Evolutionary conservation across 2,329 filamentous ascomycete species (phyloP).

Genomic region (Penicillium expansum): DNA sequence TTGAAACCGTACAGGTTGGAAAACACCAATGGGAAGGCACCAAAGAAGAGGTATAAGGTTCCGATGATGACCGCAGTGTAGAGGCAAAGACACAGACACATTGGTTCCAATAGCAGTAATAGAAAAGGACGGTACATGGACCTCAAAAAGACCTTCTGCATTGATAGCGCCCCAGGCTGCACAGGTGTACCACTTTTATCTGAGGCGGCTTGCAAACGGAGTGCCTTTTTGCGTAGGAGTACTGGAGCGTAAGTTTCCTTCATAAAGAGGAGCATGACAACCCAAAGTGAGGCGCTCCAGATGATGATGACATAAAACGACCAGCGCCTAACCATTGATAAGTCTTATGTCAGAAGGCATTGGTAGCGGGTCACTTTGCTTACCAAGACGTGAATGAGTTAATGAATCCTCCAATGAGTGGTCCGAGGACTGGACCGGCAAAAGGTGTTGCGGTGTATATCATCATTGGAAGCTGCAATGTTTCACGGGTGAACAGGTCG

Average conservation of each 20-base stretch:
- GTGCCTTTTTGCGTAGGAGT: too few species aligned
- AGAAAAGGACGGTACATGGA: constrained; percentile 67
- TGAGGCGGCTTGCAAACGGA: too few species aligned
- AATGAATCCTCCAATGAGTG: constrained; percentile 67
- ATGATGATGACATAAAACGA: constrained; percentile 80
- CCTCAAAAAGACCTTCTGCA: constrained; percentile 3
- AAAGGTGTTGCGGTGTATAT: constrained; percentile 3
- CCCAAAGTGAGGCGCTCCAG: constrained; percentile 56
- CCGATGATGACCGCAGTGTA: constrained; percentile 79
- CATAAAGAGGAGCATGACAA: constrained; percentile 47
- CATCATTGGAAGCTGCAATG: background rate
- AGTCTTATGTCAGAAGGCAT: too few species aligned
- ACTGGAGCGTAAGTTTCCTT: too few species aligned
- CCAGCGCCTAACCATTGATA: constrained; percentile 56
- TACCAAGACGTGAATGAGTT: constrained; percentile 69
- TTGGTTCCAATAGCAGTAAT: constrained; percentile 75
- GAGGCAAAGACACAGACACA: constrained; percentile 76
- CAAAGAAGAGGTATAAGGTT: constrained; percentile 84
- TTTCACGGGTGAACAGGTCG: constrained; percentile 2
- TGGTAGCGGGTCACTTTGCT: too few species aligned
- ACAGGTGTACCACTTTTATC: too few species aligned
- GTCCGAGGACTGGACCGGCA: constrained; percentile 5
- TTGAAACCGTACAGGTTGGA: constrained; percentile 69
- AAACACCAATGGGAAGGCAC: constrained; percentile 79
- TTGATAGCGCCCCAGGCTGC: too few species aligned